phyloP scores from a whole-genome alignment of 1,284 basidiomycete genomes.

The Ceratobasidium sp. region DNA sequence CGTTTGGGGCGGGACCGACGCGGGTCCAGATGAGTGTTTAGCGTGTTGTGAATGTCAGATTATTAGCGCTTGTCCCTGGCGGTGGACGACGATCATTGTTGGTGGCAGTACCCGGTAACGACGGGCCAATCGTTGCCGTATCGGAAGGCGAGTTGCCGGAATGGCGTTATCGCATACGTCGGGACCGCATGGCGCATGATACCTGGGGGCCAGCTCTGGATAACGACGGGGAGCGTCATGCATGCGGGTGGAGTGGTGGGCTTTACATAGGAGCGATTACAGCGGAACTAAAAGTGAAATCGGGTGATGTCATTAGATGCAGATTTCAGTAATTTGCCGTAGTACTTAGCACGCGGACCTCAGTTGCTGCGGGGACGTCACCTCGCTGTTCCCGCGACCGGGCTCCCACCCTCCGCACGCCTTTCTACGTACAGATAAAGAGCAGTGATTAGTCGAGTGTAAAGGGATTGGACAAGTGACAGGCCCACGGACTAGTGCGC shows the following conservation, averaged over 20 bases:
- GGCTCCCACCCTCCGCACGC: neutral
- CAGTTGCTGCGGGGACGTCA: constrained; percentile 15
- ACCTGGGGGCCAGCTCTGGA: neutral
- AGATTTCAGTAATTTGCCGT: neutral
- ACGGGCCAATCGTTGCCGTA: neutral
- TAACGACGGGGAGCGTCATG: neutral
- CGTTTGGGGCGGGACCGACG: neutral
- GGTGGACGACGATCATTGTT: constrained; percentile 6
- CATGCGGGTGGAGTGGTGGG: neutral
- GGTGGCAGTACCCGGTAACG: too few relatives aligned
- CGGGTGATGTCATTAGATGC: constrained; percentile 19
- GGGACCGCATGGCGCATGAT: neutral
- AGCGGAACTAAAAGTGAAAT: neutral
- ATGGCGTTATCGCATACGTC: neutral
- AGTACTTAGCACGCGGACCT: neutral
- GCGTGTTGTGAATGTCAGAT: neutral
- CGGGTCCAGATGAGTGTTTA: constrained; percentile 14
- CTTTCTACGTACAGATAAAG: too few relatives aligned
- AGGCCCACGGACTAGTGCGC: constrained; percentile 3
- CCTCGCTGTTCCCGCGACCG: neutral
- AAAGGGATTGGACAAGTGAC: neutral
- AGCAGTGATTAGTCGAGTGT: neutral
- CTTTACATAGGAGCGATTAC: constrained; percentile 5
- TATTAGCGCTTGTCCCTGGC: neutral
- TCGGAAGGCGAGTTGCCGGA: neutral